Conservation (phyloP, 108 stramenopile genomes). For the Nitzschia sp. region DNA sequence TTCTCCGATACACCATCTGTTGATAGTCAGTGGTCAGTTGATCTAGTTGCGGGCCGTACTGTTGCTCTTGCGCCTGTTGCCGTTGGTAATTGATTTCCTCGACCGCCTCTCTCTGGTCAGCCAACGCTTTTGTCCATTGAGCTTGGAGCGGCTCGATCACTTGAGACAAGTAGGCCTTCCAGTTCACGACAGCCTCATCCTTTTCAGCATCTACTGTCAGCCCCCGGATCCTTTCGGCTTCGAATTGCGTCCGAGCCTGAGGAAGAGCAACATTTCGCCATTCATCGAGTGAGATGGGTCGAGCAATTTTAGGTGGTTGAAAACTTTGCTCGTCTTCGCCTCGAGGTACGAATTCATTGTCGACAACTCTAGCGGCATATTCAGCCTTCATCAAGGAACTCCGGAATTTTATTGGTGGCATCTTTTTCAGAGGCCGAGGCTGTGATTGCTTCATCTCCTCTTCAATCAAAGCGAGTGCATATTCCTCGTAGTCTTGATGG, state of each 20-base stretch:
- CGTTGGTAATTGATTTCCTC: slow-evolving; percentile 71
- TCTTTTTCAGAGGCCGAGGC: slow-evolving; percentile 24
- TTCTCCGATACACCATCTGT: slow-evolving; percentile 55
- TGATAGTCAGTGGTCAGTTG: slow-evolving; percentile 44
- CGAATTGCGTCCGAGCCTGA: slow-evolving; percentile 42
- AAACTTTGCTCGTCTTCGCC: slow-evolving; percentile 15
- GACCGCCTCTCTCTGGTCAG: slow-evolving; percentile 48
- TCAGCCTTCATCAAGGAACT: slow-evolving; percentile 31
- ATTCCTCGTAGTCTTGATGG: slow-evolving; percentile 76
- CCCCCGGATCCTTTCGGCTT: slow-evolving; percentile 57
- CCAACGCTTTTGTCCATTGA: slow-evolving; percentile 29
- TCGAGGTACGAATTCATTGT: background rate
- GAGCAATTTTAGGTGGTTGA: slow-evolving; percentile 31
- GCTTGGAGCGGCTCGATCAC: slow-evolving; percentile 32
- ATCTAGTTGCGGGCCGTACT: slow-evolving; percentile 35
- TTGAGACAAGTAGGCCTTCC: slow-evolving; percentile 42
- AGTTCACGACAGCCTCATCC: slow-evolving; percentile 42
- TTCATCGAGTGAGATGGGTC: slow-evolving; percentile 22
- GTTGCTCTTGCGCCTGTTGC: slow-evolving; percentile 55
- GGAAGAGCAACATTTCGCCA: slow-evolving; percentile 23
- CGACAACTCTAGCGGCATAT: slow-evolving; percentile 23
- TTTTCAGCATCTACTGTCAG: slow-evolving; percentile 65
- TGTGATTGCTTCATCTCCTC: slow-evolving; percentile 54
- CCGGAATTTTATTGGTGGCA: slow-evolving; percentile 18
- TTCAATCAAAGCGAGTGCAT: slow-evolving; percentile 78